A percentile compares a stretch with the other conserved stretches of the same genome.
Evolutionary conservation across 108 stramenopile species (phyloP).

Genomic region (Skeletonema potamos): DNA sequence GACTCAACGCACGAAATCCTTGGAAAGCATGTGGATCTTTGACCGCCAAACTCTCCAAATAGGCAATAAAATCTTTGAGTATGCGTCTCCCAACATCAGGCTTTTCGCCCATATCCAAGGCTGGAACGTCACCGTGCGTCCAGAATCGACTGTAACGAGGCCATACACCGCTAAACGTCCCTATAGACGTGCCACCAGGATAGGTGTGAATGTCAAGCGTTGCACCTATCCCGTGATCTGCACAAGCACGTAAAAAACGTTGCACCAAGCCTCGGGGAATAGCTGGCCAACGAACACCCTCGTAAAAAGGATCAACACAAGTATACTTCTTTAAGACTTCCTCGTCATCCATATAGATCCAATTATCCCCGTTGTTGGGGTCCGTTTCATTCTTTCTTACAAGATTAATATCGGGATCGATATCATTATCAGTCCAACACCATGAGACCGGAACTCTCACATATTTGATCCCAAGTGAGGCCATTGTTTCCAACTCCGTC

Average conservation of each 20-base stretch:
- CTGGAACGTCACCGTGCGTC: slow-evolving; percentile 58
- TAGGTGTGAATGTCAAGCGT: slow-evolving; percentile 71
- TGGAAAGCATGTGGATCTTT: slow-evolving; percentile 59
- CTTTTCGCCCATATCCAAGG: slow-evolving; percentile 32
- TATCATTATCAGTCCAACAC: slow-evolving; percentile 74
- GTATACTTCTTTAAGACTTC: slow-evolving; percentile 55
- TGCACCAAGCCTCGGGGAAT: slow-evolving; percentile 58
- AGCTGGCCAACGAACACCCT: slow-evolving; percentile 61
- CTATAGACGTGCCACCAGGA: slow-evolving; percentile 73
- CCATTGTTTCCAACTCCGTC: slow-evolving; percentile 45
- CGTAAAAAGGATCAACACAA: slow-evolving; percentile 70
- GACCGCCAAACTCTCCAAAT: slow-evolving; percentile 55
- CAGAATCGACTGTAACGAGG: slow-evolving; percentile 67
- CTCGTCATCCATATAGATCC: slow-evolving; percentile 27
- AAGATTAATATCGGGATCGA: slow-evolving; percentile 12
- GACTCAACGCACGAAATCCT: slow-evolving; percentile 63
- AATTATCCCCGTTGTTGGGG: slow-evolving; percentile 1
- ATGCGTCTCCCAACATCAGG: slow-evolving; percentile 56
- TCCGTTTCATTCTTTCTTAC: slow-evolving; percentile 23
- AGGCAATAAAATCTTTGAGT: slow-evolving; percentile 52
- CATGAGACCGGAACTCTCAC: slow-evolving; percentile 73
- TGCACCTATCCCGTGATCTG: slow-evolving; percentile 46
- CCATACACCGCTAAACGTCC: slow-evolving; percentile 81
- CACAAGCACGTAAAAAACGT: slow-evolving; percentile 58
- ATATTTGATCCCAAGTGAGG: slow-evolving; percentile 53